These are phyloP conservation scores for Erysimum cheiranthoides DNA, from an alignment of 345 rosid genomes.

Conservation along the genomic window DNA sequence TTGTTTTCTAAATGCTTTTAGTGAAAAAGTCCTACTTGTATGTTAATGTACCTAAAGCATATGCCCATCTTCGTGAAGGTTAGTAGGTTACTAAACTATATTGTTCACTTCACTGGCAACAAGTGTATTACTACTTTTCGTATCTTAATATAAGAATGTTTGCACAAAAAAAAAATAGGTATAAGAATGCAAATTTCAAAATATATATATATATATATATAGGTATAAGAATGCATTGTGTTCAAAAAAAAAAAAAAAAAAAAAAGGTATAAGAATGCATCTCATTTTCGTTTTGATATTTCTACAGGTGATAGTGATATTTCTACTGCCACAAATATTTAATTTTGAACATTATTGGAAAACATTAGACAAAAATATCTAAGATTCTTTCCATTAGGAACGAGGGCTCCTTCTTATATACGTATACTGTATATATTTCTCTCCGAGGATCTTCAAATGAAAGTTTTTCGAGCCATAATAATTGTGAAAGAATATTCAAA, in stretches of 20 bases:
- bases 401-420: neutral
- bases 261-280: neutral
- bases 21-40: neutral
- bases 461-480: too few relatives aligned
- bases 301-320: neutral
- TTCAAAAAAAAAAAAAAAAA: too few relatives aligned
- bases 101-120: neutral
- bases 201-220: too few relatives aligned
- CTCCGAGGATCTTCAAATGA: too few relatives aligned
- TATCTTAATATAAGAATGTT: too few relatives aligned
- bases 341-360: neutral
- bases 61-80: neutral
- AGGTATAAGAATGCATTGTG: neutral
- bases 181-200: neutral
- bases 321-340: neutral
- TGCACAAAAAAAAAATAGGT: too few relatives aligned
- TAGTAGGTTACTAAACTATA: neutral
- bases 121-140: neutral
- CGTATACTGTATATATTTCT: too few relatives aligned
- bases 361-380: neutral
- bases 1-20: neutral
- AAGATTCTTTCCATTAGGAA: neutral
- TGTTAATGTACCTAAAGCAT: conserved; percentile 9
- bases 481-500: too few relatives aligned
- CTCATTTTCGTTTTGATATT: neutral